Base-by-base conservation (phyloP, 192 early-diverging fungal genomes). In the Geranomyces variabilis region DNA sequence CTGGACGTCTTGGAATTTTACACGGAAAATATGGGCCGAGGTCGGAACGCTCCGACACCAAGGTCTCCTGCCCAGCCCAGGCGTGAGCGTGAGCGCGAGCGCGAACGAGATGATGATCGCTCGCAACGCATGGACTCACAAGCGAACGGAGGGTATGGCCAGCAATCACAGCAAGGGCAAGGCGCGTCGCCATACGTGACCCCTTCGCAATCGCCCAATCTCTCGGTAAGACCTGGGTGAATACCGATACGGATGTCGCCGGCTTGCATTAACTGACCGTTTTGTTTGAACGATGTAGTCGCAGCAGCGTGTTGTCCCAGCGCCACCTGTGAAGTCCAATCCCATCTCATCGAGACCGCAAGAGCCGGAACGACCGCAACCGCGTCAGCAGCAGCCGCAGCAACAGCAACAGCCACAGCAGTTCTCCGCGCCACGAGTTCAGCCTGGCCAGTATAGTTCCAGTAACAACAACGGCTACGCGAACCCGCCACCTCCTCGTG, bases 1-100 rank as follows among this genome's bases (percentile, higher is more conserved):
- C 77, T 98, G 21, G 96, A 98, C 74, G 96, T 96, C 31, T 84
- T 99, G 30, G 96, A 97, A 77, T 99, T 99, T 69, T 99, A 98
- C 85, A 95, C 96, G 26, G 96, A 95, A 66, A 80, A 87, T 70
- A 63, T 87, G 75, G 70, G 60, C 44, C 55, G 69, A 34, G 70
- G 61, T 36, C 60, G 70, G 49, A 36, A 41, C 22, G 70, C 51
- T n/a, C n/a, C 51, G 51, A 3, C 36, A 41, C 51, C 51, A 53
- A 4, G 51, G 64, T 34, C 29, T 22, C 44, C 33, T 44, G 10
- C 53, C 30, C 67, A 53, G 58, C 48, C 55, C 8, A 51, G 55
- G 34, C 67, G 51, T 22, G 30, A 22, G 21, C 22, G 22, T 4
- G 48, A 69, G 55, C 65, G 17, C 10, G 34, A 30, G 24, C 65